A percentile compares a stretch with the other conserved stretches of the same genome.
phyloP scores from a whole-genome alignment of 2,329 filamentous ascomycete species.

The Aspergillus uvarum region DNA sequence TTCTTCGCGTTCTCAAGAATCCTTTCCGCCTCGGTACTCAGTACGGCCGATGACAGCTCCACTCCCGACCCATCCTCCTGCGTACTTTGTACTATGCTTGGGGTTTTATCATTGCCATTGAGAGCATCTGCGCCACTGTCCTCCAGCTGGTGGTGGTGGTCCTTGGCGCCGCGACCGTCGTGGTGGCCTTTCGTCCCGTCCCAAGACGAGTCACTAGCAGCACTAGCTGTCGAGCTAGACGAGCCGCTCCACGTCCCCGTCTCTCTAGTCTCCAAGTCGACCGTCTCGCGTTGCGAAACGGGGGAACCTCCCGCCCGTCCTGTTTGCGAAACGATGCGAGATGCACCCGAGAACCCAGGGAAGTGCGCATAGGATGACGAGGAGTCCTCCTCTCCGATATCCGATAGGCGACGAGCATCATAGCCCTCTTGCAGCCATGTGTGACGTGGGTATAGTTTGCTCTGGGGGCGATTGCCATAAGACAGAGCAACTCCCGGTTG shows the following conservation, averaged over 20 bases:
- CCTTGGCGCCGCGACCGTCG: conserved; percentile 5
- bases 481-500: conserved; percentile 9
- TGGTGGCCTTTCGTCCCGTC: conserved; percentile 13
- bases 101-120: conserved; percentile 25
- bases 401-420: conserved; percentile 44
- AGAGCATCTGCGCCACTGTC: conserved; percentile 7
- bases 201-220: conserved; percentile 26
- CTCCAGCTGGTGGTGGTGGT: neutral
- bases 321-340: conserved; percentile 10
- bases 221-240: conserved; percentile 40
- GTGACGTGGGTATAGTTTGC: conserved; percentile 35
- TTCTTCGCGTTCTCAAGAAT: conserved; percentile 92
- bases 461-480: conserved; percentile 20
- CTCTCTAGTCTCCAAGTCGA: conserved; percentile 53
- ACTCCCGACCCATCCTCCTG: conserved; percentile 53
- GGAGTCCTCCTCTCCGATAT: conserved; percentile 47
- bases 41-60: conserved; percentile 67
- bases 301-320: conserved; percentile 21
- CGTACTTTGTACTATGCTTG: conserved; percentile 39
- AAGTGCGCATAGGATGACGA: conserved; percentile 29
- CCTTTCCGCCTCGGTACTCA: conserved; percentile 81
- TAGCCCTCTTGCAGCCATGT: conserved; percentile 39
- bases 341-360: conserved; percentile 17
- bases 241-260: conserved; percentile 33
- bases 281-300: conserved; percentile 46